Percentiles rank a stretch among this genome's conserved stretches.
These are phyloP conservation scores for Globisporangium cederbergense DNA, from an alignment of 352 stramenopile genomes.

Conservation along the genomic window DNA sequence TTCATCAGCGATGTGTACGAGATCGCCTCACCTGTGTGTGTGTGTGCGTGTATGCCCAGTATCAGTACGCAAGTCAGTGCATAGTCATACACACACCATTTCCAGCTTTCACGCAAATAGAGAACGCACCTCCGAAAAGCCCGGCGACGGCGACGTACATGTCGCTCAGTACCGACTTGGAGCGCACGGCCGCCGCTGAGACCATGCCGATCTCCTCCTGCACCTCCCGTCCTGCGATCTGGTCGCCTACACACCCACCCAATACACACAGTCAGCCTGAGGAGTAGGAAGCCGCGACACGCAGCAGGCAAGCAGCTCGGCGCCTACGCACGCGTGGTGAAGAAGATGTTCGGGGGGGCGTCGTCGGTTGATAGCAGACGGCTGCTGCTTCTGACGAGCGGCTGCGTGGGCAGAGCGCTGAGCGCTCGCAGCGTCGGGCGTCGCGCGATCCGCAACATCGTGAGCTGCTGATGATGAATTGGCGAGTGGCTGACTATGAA, in stretches of 20 bases:
- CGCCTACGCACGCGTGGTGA: constrained; percentile 58
- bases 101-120: background rate
- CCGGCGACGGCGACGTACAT: constrained; percentile 76
- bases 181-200: constrained; percentile 68
- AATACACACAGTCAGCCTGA: background rate
- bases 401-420: background rate
- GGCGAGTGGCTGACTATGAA: background rate
- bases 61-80: background rate
- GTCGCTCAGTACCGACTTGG: constrained; percentile 80
- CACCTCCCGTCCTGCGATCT: constrained; percentile 66
- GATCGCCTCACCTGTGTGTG: constrained; percentile 43
- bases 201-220: constrained; percentile 76
- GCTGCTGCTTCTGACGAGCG: background rate
- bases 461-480: background rate
- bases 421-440: constrained; percentile 8
- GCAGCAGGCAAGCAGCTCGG: background rate
- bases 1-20: constrained; percentile 85
- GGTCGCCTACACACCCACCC: constrained; percentile 34
- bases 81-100: background rate
- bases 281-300: background rate
- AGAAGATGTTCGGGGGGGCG: constrained; percentile 39
- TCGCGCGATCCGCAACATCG: constrained; percentile 13
- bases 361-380: constrained; percentile 13
- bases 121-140: constrained; percentile 49
- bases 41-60: no score